phyloP scores from a whole-genome alignment of 2,329 filamentous ascomycete species.

The Chaetomiaceae sp. region DNA sequence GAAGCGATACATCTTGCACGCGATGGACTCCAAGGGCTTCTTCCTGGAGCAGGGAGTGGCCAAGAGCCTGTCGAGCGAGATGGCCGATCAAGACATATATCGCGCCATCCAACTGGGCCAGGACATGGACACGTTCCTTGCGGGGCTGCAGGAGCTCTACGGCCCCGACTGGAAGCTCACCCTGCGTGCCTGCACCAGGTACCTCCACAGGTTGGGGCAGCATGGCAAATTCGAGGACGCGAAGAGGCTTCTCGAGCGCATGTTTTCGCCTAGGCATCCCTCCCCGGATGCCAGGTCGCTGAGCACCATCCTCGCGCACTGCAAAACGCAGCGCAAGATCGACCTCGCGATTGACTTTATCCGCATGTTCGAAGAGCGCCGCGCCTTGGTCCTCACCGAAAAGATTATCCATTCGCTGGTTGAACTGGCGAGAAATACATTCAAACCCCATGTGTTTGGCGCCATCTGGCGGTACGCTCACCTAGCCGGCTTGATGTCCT shows the following conservation, averaged over 20 bases:
- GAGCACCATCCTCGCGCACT: constrained; percentile 32
- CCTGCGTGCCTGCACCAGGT: constrained; percentile 32
- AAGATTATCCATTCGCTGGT: constrained; percentile 37
- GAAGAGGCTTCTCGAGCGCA: constrained; percentile 30
- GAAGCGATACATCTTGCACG: constrained; percentile 40
- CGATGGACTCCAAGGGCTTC: constrained; percentile 43
- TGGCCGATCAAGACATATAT: constrained; percentile 42
- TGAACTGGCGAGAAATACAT: constrained; percentile 32
- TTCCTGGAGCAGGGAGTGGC: constrained; percentile 36
- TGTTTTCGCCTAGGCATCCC: constrained; percentile 23
- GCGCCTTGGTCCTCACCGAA: constrained; percentile 18
- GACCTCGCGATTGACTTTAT: constrained; percentile 23
- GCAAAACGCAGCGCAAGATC: constrained; percentile 24
- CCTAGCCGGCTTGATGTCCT: constrained; percentile 24
- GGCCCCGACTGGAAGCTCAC: constrained; percentile 42
- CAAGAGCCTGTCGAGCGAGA: constrained; percentile 37
- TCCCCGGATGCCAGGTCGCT: constrained; percentile 32
- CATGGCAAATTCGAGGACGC: constrained; percentile 33
- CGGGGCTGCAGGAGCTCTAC: constrained; percentile 39
- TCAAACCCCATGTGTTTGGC: constrained; percentile 30
- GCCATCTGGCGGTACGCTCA: constrained; percentile 34
- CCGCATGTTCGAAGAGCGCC: constrained; percentile 23
- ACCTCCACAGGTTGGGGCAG: constrained; percentile 40
- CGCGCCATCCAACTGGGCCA: constrained; percentile 35
- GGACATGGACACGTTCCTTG: constrained; percentile 35